Percentiles rank a stretch among this genome's conserved stretches.
Conservation (phyloP, 148 eudicot species). For the Rhododendron griersonianum region DNA sequence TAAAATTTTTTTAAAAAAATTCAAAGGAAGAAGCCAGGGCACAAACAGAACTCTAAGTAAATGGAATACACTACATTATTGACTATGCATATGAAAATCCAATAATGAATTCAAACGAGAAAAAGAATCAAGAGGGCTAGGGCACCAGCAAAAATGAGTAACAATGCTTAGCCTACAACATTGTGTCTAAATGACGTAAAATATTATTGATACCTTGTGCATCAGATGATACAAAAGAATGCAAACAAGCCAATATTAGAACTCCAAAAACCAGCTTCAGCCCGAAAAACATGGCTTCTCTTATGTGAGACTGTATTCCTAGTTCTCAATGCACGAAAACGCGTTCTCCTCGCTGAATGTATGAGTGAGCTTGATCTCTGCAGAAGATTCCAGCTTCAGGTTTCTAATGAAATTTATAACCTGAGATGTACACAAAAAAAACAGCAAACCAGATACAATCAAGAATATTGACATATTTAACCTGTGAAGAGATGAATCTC, state of each 20-base stretch:
- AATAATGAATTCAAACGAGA: not conserved
- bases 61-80: not conserved
- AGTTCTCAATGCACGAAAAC: not conserved
- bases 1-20: not conserved
- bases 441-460: not conserved
- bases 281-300: too few species aligned
- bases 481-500: not conserved
- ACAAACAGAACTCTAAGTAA: too few species aligned
- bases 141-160: conserved; percentile 2
- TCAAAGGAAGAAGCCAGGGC: too few species aligned
- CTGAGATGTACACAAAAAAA: not conserved
- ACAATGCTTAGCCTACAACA: not conserved
- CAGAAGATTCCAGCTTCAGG: not conserved
- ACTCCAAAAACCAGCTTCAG: too few species aligned
- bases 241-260: conserved; percentile 24
- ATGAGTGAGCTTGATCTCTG: conserved; percentile 15
- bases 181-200: not conserved
- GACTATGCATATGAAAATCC: not conserved
- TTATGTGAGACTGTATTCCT: not conserved
- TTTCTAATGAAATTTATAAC: not conserved
- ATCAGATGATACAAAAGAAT: conserved; percentile 40
- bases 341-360: not conserved
- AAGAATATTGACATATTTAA: not conserved
- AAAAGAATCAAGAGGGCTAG: not conserved
- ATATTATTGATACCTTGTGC: conserved; percentile 50